Evolutionary conservation across 1,284 basidiomycete genomes (phyloP), one percentile per base, ranked within the genome.

Genomic region (Rhodotorula sp.): DNA sequence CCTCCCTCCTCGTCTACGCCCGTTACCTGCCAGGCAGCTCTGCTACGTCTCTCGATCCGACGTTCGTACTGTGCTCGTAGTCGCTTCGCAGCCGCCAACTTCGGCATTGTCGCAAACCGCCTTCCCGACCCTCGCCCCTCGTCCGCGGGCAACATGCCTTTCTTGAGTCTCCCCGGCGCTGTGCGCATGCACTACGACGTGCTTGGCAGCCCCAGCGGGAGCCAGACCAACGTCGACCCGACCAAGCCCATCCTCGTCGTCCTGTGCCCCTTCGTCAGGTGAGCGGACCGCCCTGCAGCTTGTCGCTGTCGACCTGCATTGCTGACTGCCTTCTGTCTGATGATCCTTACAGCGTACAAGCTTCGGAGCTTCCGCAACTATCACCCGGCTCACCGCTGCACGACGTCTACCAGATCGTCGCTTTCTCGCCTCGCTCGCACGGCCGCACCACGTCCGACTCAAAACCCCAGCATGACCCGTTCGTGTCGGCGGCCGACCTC

Each of bases 401-500:
- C 19, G 9, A 27, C 7, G 9, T 16, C 7, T 56, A 62, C 69
- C 58, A 71, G 45, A 49, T 71, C 65, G 17, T 71, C 27, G 66
- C 64, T n/a, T n/a, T 71, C 46, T 60, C 66, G 23, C 61, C 56
- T 1, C 60, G 69, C 14, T 54, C 59, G 13, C 69, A 71, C 25
- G 69, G 69, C n/a, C 65, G 61, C 21, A 67, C 64, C 44, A 58
- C 19, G 1, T 34, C 53, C 21, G 49, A 34, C 12, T 21, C 45
- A 23, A 67, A 53, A 27, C 55, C 68, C 7, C 17, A 50, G 17
- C 61, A 67, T 46, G 69, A 71, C 42, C 46, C 52, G 5, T 63
- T 52, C 45, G 65, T 63, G n/a, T 60, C 54, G 1, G 69, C 69
- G 4, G 69, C 69, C 48, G 69, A 71, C 56, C 48, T 71, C 41